Base-by-base conservation (phyloP, 2,329 filamentous ascomycete genomes). In the Chaetomiaceae sp. region DNA sequence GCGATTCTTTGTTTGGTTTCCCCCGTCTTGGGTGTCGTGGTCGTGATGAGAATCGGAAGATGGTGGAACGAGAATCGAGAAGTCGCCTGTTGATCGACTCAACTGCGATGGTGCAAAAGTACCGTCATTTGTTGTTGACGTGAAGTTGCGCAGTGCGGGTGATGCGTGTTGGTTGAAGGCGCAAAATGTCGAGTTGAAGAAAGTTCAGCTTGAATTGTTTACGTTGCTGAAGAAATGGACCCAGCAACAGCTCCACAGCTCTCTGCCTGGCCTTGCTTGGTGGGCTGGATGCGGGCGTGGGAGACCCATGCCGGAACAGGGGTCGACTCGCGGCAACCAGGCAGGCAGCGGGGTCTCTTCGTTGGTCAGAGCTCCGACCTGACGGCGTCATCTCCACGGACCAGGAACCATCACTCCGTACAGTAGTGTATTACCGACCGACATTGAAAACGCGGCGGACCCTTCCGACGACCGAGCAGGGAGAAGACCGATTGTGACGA, bases 311-410 rank as follows among this genome's bases (percentile, higher is more conserved):
- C 33, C 39, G 46, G 30, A 49, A 21, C 49, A 47, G 42, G 39
- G 43, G 41, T 47, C 30, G 25, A 23, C 10, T 14, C 21, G 48
- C 49, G 38, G 44, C 43, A 47, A 25, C 27, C 44, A 44, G 50
- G 40, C 19, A 30, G 27, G 33, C 35, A 23, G 37, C 8, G 25
- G 33, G 25, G 48, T 31, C 20, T 12, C 33, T 4, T 33, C 43
- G 49, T 51, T 51, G 49, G 49, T 47, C 49, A 31, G 30, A 51
- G 48, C 48, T 35, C 30, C 27, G 42, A 33, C 3, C 33, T n/a
- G 33, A 27, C 48, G 48, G 35, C 37, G 30, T 51, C 48, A 51
- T 31, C 37, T 42, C 42, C 27, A 46, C 35, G 35, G 37, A 42
- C 12, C 37, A 34, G 20, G 10, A 30, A 10, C n/a, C n/a, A n/a